phyloP scores from a whole-genome alignment of 2,329 filamentous ascomycete genomes.

The Ustilaginoidea virens region DNA sequence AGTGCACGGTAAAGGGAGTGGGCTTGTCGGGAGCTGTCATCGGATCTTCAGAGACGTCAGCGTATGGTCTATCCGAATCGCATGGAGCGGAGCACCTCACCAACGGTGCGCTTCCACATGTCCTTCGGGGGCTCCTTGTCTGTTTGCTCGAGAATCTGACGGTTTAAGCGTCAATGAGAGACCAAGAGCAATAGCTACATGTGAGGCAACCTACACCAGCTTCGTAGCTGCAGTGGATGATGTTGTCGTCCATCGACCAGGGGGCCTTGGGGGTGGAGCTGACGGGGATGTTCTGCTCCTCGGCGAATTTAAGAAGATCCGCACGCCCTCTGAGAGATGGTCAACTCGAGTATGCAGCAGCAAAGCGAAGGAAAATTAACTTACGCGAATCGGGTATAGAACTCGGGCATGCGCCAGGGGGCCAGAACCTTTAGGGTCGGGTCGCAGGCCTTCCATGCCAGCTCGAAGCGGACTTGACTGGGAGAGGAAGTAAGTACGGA shows the following conservation, averaged over 20 bases:
- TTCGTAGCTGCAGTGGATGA: constrained; percentile 53
- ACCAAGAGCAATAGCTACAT: constrained; percentile 17
- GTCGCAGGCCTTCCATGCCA: constrained; percentile 26
- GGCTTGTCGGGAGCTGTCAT: constrained; percentile 47
- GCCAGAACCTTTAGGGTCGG: constrained; percentile 54
- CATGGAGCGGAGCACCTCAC: constrained; percentile 15
- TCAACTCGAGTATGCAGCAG: constrained; percentile 11
- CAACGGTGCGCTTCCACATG: constrained; percentile 51
- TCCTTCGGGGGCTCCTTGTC: constrained; percentile 45
- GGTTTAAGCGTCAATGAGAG: neutral
- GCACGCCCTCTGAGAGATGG: constrained; percentile 35
- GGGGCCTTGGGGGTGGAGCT: constrained; percentile 58
- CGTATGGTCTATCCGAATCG: neutral
- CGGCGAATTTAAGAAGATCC: constrained; percentile 59
- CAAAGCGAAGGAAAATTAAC: constrained; percentile 43
- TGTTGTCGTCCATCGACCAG: constrained; percentile 36
- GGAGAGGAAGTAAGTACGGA: neutral
- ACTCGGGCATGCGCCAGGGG: constrained; percentile 55
- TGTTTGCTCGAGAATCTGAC: constrained; percentile 39
- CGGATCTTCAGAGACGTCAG: constrained; percentile 26
- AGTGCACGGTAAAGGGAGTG: constrained; percentile 47
- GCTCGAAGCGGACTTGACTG: constrained; percentile 11
- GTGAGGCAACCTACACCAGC: constrained; percentile 30
- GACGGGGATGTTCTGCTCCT: constrained; percentile 51
- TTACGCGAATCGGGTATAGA: constrained; percentile 14